These are phyloP conservation scores for Erigeron canadensis DNA, from an alignment of 129 eudicot species.

Conservation along the genomic window DNA sequence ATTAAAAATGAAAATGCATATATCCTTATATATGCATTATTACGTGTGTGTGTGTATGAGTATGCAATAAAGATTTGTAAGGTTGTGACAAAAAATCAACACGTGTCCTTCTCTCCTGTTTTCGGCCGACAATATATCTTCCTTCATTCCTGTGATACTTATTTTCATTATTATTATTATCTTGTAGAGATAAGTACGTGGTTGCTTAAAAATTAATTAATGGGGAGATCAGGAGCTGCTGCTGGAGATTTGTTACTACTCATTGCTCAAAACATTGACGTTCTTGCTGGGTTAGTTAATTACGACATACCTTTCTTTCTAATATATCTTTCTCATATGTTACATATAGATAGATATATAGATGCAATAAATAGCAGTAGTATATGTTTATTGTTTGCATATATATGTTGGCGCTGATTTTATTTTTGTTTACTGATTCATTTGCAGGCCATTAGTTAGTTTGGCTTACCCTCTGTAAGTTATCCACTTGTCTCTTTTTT, in stretches of 20 bases:
- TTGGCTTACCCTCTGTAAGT: slow-evolving; percentile 93
- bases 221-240: slow-evolving; percentile 58
- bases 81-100: slow-evolving; percentile 21
- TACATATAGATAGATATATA: background rate
- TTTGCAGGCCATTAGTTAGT: slow-evolving; percentile 90
- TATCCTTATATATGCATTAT: background rate
- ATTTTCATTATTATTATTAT: background rate
- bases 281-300: slow-evolving; percentile 92
- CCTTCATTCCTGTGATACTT: background rate
- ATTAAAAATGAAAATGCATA: background rate
- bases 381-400: no score
- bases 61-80: background rate
- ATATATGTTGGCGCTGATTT: no score
- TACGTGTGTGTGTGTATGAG: background rate
- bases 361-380: no score
- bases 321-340: background rate
- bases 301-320: background rate
- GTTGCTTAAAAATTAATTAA: no score
- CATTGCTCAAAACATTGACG: slow-evolving; percentile 60
- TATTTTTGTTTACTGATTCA: background rate
- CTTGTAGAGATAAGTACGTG: no score
- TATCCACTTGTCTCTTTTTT: background rate
- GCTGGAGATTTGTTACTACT: slow-evolving; percentile 63
- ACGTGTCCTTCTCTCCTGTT: slow-evolving; percentile 20
- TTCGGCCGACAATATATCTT: slow-evolving; percentile 18